phyloP scores from a whole-genome alignment of 1,284 basidiomycete species.

The Trichosporon asahii region DNA sequence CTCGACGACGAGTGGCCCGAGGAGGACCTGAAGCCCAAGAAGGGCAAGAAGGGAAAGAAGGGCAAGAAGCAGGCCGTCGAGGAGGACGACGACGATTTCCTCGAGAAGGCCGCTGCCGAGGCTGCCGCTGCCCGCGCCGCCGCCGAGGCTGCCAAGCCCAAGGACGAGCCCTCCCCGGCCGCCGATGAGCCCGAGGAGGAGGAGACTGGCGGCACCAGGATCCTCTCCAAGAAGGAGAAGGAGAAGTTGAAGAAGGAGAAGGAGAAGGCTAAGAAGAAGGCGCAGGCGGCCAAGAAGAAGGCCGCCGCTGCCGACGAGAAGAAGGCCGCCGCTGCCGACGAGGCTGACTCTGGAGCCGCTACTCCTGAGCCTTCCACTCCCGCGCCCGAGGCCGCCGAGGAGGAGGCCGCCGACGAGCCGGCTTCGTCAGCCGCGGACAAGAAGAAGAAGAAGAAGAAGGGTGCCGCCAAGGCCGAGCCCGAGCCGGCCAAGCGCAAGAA shows the following conservation, averaged over 20 bases:
- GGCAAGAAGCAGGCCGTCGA: slow-evolving; percentile 48
- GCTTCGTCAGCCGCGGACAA: slow-evolving; percentile 49
- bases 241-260: slow-evolving; percentile 90
- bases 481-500: slow-evolving; percentile 61
- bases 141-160: slow-evolving; percentile 59
- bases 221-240: slow-evolving; percentile 87
- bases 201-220: slow-evolving; percentile 68
- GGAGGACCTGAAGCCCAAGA: slow-evolving; percentile 53
- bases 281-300: slow-evolving; percentile 84
- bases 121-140: slow-evolving; percentile 40
- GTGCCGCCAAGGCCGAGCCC: slow-evolving; percentile 67
- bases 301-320: slow-evolving; percentile 55
- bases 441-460: slow-evolving; percentile 91
- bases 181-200: slow-evolving; percentile 60
- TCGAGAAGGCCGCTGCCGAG: slow-evolving; percentile 53
- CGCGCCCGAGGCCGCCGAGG: slow-evolving; percentile 35
- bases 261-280: slow-evolving; percentile 96
- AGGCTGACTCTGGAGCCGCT: slow-evolving; percentile 20
- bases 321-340: slow-evolving; percentile 55
- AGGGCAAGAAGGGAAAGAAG: slow-evolving; percentile 51
- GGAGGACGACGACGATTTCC: slow-evolving; percentile 39
- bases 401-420: slow-evolving; percentile 59
- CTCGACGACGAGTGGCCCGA: slow-evolving; percentile 52
- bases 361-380: slow-evolving; percentile 28
- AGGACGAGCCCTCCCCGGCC: slow-evolving; percentile 64